phyloP scores from a whole-genome alignment of 2,329 filamentous ascomycete genomes.

The Fusarium phyllophilum region DNA sequence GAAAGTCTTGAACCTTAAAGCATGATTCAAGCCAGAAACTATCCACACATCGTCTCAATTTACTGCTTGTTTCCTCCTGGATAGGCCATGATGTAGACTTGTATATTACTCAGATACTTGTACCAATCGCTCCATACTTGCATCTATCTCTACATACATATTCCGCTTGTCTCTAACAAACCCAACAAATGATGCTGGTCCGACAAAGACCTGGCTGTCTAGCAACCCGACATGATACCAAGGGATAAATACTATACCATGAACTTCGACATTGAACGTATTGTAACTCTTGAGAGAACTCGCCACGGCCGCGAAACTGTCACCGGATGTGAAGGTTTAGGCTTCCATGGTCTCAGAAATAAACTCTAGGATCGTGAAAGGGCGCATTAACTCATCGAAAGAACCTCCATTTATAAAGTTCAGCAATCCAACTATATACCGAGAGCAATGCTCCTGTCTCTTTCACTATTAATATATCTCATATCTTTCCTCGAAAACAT shows the following conservation, averaged over 20 bases:
- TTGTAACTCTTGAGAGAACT: background rate
- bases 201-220: background rate
- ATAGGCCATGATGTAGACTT: too few species aligned
- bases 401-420: background rate
- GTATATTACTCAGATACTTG: too few species aligned
- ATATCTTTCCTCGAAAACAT: background rate
- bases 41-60: rapidly evolving
- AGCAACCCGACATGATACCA: too few species aligned
- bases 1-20: rapidly evolving
- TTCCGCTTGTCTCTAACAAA: background rate
- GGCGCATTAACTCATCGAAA: background rate
- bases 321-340: background rate
- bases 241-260: too few species aligned
- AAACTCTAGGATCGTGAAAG: background rate
- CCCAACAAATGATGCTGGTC: background rate
- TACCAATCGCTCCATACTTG: background rate
- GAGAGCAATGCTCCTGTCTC: background rate
- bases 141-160: too few species aligned
- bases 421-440: background rate
- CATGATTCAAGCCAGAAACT: too few species aligned
- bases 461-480: too few species aligned
- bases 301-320: background rate
- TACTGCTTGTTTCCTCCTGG: rapidly evolving
- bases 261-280: background rate
- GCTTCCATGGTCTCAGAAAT: background rate